phyloP scores from a whole-genome alignment of 78 protist species.

The Dictyostelium intermedium region DNA sequence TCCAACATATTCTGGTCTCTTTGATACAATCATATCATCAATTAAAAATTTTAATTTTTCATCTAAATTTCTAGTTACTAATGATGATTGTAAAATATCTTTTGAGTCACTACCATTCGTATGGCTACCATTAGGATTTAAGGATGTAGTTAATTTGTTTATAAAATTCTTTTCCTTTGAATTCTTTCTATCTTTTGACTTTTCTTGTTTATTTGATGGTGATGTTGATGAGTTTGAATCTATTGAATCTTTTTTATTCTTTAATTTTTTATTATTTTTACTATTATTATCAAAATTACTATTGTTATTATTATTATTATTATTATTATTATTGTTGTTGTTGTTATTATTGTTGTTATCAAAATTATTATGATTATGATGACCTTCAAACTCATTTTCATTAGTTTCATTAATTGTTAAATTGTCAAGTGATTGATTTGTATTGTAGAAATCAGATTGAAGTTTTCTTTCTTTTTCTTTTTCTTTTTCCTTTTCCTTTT shows the following conservation, averaged over 20 bases:
- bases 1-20: conserved; percentile 59
- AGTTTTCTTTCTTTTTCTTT: neutral
- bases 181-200: neutral
- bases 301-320: neutral
- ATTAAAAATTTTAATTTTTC: conserved; percentile 24
- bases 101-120: neutral
- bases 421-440: neutral
- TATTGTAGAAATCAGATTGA: neutral
- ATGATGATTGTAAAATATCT: conserved; percentile 20
- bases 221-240: neutral
- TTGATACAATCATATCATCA: conserved; percentile 59
- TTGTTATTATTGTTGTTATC: neutral
- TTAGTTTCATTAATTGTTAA: neutral
- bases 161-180: neutral
- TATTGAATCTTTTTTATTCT: neutral
- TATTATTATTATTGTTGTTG: neutral
- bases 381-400: neutral
- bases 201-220: neutral
- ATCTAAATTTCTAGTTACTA: conserved; percentile 43
- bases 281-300: neutral
- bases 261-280: neutral
- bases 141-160: neutral
- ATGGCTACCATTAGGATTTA: neutral
- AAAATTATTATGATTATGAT: neutral
- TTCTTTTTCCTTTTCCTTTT: conserved; percentile 1